Percentiles rank a stretch among this genome's conserved stretches.
These are phyloP conservation scores for Niebla homalea DNA, from an alignment of 495 filamentous ascomycete species.

Conservation along the genomic window DNA sequence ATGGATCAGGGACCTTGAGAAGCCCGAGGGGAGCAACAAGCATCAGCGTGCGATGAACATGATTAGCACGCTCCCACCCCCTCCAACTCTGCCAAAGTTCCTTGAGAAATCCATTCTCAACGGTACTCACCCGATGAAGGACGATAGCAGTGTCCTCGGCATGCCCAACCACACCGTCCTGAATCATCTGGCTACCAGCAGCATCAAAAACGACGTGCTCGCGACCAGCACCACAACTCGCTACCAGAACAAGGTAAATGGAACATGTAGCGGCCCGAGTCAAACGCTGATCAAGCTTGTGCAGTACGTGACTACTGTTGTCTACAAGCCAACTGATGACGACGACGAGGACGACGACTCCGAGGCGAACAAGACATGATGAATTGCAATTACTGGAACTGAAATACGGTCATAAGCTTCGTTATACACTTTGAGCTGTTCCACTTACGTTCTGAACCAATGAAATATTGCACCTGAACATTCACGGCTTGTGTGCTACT, in stretches of 20 bases:
- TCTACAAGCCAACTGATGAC: slow-evolving; percentile 76
- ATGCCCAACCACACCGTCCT: slow-evolving; percentile 96
- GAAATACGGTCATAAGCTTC: no score
- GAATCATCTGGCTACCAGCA: slow-evolving; percentile 96
- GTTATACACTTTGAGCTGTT: no score
- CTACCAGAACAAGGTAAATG: slow-evolving; percentile 82
- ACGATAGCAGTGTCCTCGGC: slow-evolving; percentile 89
- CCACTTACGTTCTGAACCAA: no score
- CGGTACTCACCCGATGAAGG: slow-evolving; percentile 78
- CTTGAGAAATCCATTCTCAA: slow-evolving; percentile 91
- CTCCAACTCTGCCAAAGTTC: slow-evolving; percentile 81
- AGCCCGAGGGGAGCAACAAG: slow-evolving; percentile 57
- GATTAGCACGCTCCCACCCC: slow-evolving; percentile 61
- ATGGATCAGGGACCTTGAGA: slow-evolving; percentile 76
- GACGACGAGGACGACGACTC: slow-evolving; percentile 8
- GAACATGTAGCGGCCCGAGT: not conserved
- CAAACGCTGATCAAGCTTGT: slow-evolving; percentile 11
- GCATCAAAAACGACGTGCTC: slow-evolving; percentile 89
- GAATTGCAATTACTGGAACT: no score
- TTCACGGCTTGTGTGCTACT: no score
- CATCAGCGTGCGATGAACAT: slow-evolving; percentile 58
- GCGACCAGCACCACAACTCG: slow-evolving; percentile 95
- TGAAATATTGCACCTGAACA: no score
- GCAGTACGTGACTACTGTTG: slow-evolving; percentile 92
- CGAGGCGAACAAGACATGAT: not conserved